Evolutionary conservation across 140 eudicot species (phyloP), one percentile per base, ranked within the genome.

Genomic region (Erigeron philadelphicus): DNA sequence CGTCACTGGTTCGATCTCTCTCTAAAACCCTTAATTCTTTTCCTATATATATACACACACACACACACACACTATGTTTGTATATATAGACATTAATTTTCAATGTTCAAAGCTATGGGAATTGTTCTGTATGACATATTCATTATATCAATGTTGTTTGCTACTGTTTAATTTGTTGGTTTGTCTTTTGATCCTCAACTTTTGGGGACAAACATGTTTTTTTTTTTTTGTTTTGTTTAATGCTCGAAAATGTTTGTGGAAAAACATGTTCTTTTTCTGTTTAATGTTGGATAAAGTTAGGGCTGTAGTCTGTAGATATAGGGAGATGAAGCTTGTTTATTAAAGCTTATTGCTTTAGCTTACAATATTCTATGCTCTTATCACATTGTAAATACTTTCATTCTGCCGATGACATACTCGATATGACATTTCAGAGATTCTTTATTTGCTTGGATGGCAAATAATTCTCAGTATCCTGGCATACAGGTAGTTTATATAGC

Each of bases 401-500:
- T 76, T 9, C 72, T 60, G 18, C 31, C 56, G 69, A 61, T 73
- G 47, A 78, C 61, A 31, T 66, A 68, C 75, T 47, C 71, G 42
- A 59, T 66, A 23, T 50, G 13, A 13, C 69, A 16, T 52, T 72
- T 52, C 80, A 73, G 76, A 80, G 41, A 68, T 48, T 61, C 60
- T 58, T 13, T 50, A 49, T 45, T 67, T 67, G 40, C 64, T 70
- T 17, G 43, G 41, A 85, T 85, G 91, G 91, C 91, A 71, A 82
- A 78, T 66, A 85, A 82, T 80, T 55, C 91, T 60, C 91, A 80
- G 49, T 85, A 80, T 70, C 75, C 83, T 43, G 88, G 79, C 66
- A 82, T 85, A 63, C 88, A 85, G 91, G 91, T 85, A 80, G n/a
- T 61, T 54, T 65, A 9, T 54, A 49, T 25, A 66, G 77, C 57